Evolutionary conservation across 108 stramenopile genomes (phyloP).

Genomic region (Nitzschia putrida): DNA sequence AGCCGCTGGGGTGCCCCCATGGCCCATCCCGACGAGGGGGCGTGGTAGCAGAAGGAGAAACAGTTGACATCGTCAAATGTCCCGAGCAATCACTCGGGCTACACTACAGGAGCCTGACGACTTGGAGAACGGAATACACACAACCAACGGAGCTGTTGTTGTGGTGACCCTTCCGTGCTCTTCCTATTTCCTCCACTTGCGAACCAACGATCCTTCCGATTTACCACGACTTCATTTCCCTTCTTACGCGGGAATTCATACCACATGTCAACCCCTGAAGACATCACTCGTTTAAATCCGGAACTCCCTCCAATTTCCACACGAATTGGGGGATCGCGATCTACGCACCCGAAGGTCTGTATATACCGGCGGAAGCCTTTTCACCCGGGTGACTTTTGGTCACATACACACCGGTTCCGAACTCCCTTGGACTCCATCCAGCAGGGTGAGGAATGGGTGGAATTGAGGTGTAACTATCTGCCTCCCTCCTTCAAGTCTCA

Average conservation of each 20-base stretch:
- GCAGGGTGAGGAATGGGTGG: no score
- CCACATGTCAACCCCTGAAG: background rate
- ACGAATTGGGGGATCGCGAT: background rate
- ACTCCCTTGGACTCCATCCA: no score
- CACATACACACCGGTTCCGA: no score
- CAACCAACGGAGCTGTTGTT: constrained; percentile 3
- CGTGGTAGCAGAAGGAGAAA: constrained; percentile 12
- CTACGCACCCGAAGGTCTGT: no score
- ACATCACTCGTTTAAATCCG: background rate
- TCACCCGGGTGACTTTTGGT: no score
- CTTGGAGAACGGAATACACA: constrained; percentile 13
- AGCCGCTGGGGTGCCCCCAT: background rate
- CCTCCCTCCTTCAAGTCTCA: no score
- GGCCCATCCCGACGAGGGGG: constrained; percentile 14
- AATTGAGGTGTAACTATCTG: no score
- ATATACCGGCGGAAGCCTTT: no score
- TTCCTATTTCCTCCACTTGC: constrained; percentile 2
- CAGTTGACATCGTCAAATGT: constrained; percentile 7
- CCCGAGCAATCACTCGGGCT: background rate
- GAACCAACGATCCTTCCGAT: constrained; percentile 1
- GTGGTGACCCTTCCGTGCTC: constrained; percentile 2
- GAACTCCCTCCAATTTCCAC: constrained; percentile 5
- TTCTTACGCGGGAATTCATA: constrained; percentile 2
- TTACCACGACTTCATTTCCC: constrained; percentile 6
- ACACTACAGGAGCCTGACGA: background rate